Evolutionary conservation across 495 filamentous ascomycete genomes (phyloP).

Genomic region (Aspergillus saccharolyticus): DNA sequence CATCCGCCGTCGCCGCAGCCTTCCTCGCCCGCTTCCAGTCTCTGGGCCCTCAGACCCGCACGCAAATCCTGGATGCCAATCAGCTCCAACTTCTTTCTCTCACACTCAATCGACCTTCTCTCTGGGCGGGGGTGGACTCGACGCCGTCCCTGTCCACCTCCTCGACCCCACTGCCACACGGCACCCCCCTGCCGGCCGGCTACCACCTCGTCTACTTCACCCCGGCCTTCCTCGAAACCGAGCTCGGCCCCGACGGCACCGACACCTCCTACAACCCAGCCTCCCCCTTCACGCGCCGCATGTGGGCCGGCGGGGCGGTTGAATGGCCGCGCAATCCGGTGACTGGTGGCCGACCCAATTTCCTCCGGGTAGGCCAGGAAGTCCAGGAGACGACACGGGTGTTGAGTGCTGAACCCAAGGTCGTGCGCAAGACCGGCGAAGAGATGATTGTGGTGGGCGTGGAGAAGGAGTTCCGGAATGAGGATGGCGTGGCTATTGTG

Average conservation of each 20-base stretch:
- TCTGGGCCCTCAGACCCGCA: constrained; percentile 37
- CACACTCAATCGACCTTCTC: constrained; percentile 46
- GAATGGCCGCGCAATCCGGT: constrained; percentile 39
- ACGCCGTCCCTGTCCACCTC: constrained; percentile 28
- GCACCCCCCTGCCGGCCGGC: constrained; percentile 53
- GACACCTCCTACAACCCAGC: constrained; percentile 66
- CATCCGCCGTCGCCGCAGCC: constrained; percentile 33
- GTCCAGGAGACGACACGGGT: constrained; percentile 55
- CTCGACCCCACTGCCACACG: constrained; percentile 18
- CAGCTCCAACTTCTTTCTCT: constrained; percentile 52
- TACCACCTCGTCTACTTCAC: constrained; percentile 75
- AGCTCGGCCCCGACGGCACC: constrained; percentile 65
- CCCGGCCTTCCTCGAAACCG: constrained; percentile 45
- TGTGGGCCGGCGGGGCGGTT: constrained; percentile 75
- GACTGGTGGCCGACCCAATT: constrained; percentile 31
- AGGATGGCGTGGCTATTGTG: constrained; percentile 44
- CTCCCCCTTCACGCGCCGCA: constrained; percentile 57
- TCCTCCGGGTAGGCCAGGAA: constrained; percentile 47
- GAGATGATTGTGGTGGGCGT: constrained; percentile 64
- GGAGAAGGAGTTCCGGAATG: constrained; percentile 53
- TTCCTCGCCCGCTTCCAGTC: constrained; percentile 43
- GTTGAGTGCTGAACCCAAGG: constrained; percentile 46
- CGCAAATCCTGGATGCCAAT: constrained; percentile 52
- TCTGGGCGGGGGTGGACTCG: constrained; percentile 29
- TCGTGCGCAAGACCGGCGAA: constrained; percentile 48